Base-by-base conservation (phyloP, 495 filamentous ascomycete species). In the Aspergillus sparsus region DNA sequence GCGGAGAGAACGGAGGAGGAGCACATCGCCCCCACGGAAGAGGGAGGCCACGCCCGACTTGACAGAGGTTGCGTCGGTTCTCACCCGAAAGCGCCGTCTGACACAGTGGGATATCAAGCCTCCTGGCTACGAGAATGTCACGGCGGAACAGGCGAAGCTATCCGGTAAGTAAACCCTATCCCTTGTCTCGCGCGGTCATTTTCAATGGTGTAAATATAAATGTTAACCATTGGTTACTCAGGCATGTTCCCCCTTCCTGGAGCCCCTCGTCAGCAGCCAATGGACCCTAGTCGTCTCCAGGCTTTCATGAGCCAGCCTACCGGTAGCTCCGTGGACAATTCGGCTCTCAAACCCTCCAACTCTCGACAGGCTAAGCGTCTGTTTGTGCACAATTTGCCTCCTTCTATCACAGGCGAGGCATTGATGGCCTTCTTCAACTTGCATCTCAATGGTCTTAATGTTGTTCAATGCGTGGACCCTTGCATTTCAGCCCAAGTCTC, bases 21-120 rank as follows among this genome's bases (percentile, higher is more conserved):
- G 90, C 63, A 84, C 87, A 12, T 85, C 87, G 44, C 92, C 94
- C 9, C 84, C 88, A 5, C 94, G 93, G 77, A 94, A 94, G 82
- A 87, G 87, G 68, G 94, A 98, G 72, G 90, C 93, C 21, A 98
- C 94, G 0, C 95, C 94, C 27, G 95, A 99, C 74, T 79, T 99
- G 71, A 96, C 93, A 60, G 87, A 96, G 66, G 78, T 91, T 58
- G 77, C 86, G 31, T 84, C 91, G 8, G 79, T 99, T 54, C 78
- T 89, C 54, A 85, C 91, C 64, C 87, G 93, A 57, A 92, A 90
- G 81, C 87, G 94, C 65, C 87, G 94, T 55, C 76, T 98, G 79
- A 97, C 92, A 33, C 96, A 98, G 73, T 99, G 94, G 94, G 94
- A 99, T 71, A 96, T 99, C 73, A 99, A 98, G 78, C 94, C 94